Evolutionary conservation across 2,329 filamentous ascomycete species (phyloP).

Genomic region (Beauveria sp.): DNA sequence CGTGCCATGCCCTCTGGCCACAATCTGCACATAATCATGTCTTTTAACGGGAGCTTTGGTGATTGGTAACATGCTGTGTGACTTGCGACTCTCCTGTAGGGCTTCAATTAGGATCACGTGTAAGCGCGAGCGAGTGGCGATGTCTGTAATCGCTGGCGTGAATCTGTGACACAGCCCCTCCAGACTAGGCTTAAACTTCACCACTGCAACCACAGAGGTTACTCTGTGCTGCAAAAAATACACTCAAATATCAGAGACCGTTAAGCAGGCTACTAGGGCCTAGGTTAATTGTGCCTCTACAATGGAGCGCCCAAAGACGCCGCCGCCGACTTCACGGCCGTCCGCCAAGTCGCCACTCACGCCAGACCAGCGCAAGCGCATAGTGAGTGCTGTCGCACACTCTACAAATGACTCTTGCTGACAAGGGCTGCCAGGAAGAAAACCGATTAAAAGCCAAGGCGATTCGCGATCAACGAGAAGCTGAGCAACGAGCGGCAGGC

Average conservation of each 20-base stretch:
- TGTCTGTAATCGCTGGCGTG: background rate
- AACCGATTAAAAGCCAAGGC: slow-evolving; percentile 85
- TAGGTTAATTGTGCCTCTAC: background rate
- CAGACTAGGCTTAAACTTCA: background rate
- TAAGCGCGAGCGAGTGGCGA: slow-evolving; percentile 1
- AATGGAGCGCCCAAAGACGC: slow-evolving; percentile 43
- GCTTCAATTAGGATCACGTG: background rate
- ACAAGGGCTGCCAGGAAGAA: slow-evolving; percentile 57
- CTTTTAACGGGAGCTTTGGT: background rate
- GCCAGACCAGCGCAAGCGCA: slow-evolving; percentile 46
- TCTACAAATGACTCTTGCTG: background rate
- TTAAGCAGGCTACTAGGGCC: background rate
- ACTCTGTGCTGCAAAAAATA: background rate
- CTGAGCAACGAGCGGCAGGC: slow-evolving; percentile 45
- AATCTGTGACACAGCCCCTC: slow-evolving; percentile 18
- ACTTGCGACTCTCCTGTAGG: background rate
- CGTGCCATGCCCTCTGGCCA: background rate
- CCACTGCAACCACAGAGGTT: background rate
- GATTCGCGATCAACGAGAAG: slow-evolving; percentile 64
- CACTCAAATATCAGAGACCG: too few relatives aligned
- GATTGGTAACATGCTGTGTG: background rate
- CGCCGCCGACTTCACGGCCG: slow-evolving; percentile 29
- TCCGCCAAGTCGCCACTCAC: slow-evolving; percentile 40
- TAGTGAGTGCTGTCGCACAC: slow-evolving; percentile 32
- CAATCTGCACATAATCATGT: background rate